Evolutionary conservation across 495 filamentous ascomycete species (phyloP), one percentile per base, ranked within the genome.

Genomic region (Chaetomium cochliodes): DNA sequence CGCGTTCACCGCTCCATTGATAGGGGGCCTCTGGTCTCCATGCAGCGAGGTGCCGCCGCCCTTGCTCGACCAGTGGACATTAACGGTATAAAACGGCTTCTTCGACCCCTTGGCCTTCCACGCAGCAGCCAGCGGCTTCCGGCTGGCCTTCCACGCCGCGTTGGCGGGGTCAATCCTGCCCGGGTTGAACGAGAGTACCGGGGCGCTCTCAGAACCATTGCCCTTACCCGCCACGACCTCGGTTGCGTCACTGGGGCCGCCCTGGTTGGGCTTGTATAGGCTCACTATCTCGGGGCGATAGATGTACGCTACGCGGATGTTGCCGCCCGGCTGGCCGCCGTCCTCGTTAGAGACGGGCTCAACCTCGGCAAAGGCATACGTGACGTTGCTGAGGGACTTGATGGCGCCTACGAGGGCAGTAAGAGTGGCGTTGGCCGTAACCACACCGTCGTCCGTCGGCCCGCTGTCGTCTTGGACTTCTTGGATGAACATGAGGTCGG

Each of bases 231-330:
- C 61, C 1, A 82, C 71, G 12, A 88, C 81, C 20, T 76, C 75
- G 58, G 78, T 85, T 11, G 77, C 77, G 13, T 80, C 74, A 0
- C 67, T 74, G 46, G 73, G 66, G 7, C 72, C 68, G 37, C 85
- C 85, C 1, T 72, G 70, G 71, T 79, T 81, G 5, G 77, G 73
- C 41, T 82, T 77, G 58, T 78, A 78, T 30, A 87, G 78, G 16
- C 71, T 77, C 39, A 88, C 64, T 6, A 83, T 57, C 2, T 74
- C 67, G 0, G 82, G 78, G 15, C 84, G 79, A 77, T 86, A 88
- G 12, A 88, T 74, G 73, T 86, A 88, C 5, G 84, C 85, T 11
- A 78, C 76, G 26, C 86, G 85, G 78, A 88, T 88, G 70, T 88
- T 88, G n/a, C 85, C 84, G 37, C 85, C 85, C 0, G 84, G 85